These are phyloP conservation scores for Apiospora koreana DNA, from an alignment of 2,329 filamentous ascomycete species.

Conservation along the genomic window DNA sequence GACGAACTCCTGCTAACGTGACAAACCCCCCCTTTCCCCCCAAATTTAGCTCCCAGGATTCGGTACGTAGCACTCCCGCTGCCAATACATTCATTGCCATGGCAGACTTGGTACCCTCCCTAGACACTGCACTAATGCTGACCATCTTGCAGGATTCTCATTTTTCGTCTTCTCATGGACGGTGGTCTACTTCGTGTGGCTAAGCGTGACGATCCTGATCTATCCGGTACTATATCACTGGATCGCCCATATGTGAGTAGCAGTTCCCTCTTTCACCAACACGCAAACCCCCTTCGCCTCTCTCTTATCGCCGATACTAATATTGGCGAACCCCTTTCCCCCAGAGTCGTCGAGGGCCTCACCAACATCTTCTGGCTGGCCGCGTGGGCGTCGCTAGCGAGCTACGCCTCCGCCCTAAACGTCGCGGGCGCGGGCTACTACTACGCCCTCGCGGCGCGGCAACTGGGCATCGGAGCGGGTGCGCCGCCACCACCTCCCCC, in stretches of 20 bases:
- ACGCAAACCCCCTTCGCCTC: not conserved
- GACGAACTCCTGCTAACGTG: not conserved
- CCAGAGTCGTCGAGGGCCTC: not conserved
- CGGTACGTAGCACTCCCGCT: not conserved
- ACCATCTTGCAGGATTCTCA: not conserved
- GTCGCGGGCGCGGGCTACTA: not conserved
- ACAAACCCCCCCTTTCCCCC: not conserved
- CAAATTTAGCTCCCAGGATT: conserved; percentile 1
- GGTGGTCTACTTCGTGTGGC: conserved; percentile 5
- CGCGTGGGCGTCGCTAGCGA: conserved; percentile 4
- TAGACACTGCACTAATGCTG: not conserved
- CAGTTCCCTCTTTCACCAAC: not conserved
- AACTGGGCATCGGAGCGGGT: not conserved
- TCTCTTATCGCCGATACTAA: not conserved
- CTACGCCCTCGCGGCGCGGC: not conserved
- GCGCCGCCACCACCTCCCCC: not conserved
- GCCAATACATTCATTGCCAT: not conserved
- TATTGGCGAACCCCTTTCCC: not conserved
- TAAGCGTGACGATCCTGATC: not conserved
- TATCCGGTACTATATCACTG: conserved; percentile 5
- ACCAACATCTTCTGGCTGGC: conserved; percentile 11
- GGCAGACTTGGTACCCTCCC: not conserved
- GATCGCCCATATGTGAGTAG: conserved; percentile 10
- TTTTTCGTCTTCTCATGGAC: conserved; percentile 10
- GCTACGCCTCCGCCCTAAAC: not conserved